phyloP scores from a whole-genome alignment of 208 protist genomes.

The Angomonas ambiguus region DNA sequence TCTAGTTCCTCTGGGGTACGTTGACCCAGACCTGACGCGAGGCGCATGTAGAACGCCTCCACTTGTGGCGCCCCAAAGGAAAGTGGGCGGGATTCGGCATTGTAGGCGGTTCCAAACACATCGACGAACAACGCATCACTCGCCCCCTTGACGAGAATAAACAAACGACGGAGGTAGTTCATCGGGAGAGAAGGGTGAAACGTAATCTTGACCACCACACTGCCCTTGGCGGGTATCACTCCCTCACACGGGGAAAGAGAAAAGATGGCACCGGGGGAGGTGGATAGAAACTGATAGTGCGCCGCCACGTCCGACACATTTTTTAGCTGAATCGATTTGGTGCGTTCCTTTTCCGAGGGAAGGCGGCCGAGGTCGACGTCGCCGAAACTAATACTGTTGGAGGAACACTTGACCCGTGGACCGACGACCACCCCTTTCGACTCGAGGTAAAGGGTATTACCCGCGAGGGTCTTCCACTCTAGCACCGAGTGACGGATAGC shows the following conservation, averaged over 20 bases:
- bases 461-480: constrained; percentile 42
- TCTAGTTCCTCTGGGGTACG: constrained; percentile 60
- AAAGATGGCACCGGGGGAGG: constrained; percentile 64
- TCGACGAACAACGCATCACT: constrained; percentile 61
- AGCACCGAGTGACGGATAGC: constrained; percentile 36
- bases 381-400: constrained; percentile 70
- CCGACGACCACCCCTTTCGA: constrained; percentile 37
- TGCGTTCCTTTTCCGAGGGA: constrained; percentile 22
- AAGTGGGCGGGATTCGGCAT: constrained; percentile 41
- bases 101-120: constrained; percentile 84
- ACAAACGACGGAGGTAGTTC: constrained; percentile 83
- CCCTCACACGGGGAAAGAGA: constrained; percentile 39
- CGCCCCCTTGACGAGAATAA: constrained; percentile 55
- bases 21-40: constrained; percentile 48
- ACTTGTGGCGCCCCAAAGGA: constrained; percentile 56
- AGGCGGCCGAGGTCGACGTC: constrained; percentile 60
- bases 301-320: constrained; percentile 43
- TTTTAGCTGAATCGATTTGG: constrained; percentile 24
- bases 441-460: constrained; percentile 57
- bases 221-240: constrained; percentile 41
- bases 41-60: constrained; percentile 47
- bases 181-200: constrained; percentile 74
- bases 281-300: constrained; percentile 37
- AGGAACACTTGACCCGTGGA: constrained; percentile 49
- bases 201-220: constrained; percentile 41